Evolutionary conservation across 2,329 filamentous ascomycete genomes (phyloP), one percentile per base, ranked within the genome.

Genomic region (Laburnicola sp.): DNA sequence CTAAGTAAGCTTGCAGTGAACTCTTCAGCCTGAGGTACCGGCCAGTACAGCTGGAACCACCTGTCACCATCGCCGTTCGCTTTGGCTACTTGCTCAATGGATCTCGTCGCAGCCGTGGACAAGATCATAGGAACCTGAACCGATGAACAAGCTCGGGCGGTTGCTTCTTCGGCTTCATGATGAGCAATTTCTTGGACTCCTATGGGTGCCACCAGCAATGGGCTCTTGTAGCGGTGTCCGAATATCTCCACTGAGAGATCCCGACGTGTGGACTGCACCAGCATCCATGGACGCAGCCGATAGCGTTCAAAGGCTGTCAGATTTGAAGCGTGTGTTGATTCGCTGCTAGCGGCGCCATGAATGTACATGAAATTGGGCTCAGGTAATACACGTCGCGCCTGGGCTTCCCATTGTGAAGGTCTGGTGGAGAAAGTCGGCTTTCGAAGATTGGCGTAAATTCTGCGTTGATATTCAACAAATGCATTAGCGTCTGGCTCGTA

Each of bases 41-140:
- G 87, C 85, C 86, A 90, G 73, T 91, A 91, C 0, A 91, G 79
- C 65, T 91, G 88, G 66, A 81, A 91, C 86, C 86, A 91, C 8
- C 86, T 75, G 28, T 80, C 76, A 1, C 82, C 82, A 4, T 80
- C 72, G 0, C 80, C 80, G 44, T 80, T 83, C 0, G 83, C 83
- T 6, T 75, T 63, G 0, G 84, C 85, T 0, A 89, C 80, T 43
- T 89, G 82, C 65, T 89, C 86, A 51, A 90, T 86, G 0, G 80
- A 80, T 28, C 80, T 77, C 2, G 80, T 80, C 2, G 83, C 80
- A 1, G 87, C 86, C 1, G 87, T 89, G 53, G 81, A 86, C 42
- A 89, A 74, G 45, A 84, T 84, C 69, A 85, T 89, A 0, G 88
- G 87, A 0, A 91, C 77, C 1, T 79, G 76, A 1, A 85, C 74